Percentiles rank a stretch among this genome's conserved stretches.
Evolutionary conservation across 129 eudicot species (phyloP).

Genomic region (Centella asiatica): DNA sequence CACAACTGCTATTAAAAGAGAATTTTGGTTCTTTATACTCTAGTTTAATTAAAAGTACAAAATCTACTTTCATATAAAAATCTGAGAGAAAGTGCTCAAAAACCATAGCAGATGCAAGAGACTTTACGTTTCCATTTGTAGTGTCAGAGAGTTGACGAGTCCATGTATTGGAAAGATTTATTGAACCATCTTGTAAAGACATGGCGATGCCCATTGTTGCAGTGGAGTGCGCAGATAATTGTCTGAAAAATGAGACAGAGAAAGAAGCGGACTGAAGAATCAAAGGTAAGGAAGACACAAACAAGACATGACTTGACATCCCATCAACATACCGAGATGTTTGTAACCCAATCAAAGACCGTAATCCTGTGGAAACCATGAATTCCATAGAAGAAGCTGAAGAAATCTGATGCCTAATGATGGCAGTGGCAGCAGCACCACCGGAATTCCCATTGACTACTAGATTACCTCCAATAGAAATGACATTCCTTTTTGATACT

Average conservation of each 20-base stretch:
- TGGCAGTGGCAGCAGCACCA: slow-evolving; percentile 69
- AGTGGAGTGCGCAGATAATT: slow-evolving; percentile 58
- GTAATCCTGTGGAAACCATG: slow-evolving; percentile 77
- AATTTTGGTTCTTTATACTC: not conserved
- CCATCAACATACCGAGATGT: slow-evolving; percentile 52
- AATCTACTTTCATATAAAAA: not conserved
- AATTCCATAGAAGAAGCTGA: slow-evolving; percentile 61
- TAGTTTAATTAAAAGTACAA: not conserved
- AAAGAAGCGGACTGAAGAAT: not conserved
- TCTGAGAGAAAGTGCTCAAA: not conserved
- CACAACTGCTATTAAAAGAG: not conserved
- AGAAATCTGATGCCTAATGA: slow-evolving; percentile 69
- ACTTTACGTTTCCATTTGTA: slow-evolving; percentile 64
- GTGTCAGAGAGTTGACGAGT: slow-evolving; percentile 81
- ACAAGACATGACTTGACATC: not conserved
- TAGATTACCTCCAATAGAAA: slow-evolving; percentile 82
- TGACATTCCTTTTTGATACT: slow-evolving; percentile 52
- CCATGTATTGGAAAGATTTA: slow-evolving; percentile 88
- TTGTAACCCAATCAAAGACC: slow-evolving; percentile 64
- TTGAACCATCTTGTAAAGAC: slow-evolving; percentile 83
- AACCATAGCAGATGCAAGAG: not conserved
- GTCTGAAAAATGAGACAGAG: slow-evolving; percentile 35
- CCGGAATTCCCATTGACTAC: slow-evolving; percentile 75
- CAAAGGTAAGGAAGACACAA: not conserved
- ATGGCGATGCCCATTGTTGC: slow-evolving; percentile 81